These are phyloP conservation scores for Saturnispora hagleri DNA, from an alignment of 805 yeast species.

Conservation along the genomic window DNA sequence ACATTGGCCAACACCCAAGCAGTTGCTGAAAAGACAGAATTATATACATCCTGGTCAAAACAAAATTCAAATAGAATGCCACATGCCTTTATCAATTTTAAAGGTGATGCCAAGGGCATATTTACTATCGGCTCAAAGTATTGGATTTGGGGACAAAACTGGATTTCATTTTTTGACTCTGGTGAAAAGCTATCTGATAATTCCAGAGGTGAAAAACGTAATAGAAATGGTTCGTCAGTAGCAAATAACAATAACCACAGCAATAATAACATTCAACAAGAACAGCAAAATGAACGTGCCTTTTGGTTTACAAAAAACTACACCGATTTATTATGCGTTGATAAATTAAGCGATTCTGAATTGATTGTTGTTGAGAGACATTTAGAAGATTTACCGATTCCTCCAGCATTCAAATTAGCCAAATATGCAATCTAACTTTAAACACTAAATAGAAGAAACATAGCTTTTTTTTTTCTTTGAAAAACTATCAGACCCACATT, in stretches of 20 bases:
- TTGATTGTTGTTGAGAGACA: constrained; percentile 75
- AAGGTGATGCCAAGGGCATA: constrained; percentile 67
- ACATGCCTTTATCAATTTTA: constrained; percentile 41
- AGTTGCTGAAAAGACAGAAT: constrained; percentile 13
- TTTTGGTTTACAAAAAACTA: constrained; percentile 75
- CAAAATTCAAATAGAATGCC: constrained; percentile 71
- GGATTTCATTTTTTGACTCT: constrained; percentile 72
- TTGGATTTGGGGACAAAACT: constrained; percentile 85
- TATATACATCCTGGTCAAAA: constrained; percentile 72
- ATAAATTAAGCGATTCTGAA: constrained; percentile 41
- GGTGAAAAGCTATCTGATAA: constrained; percentile 4
- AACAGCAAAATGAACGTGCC: constrained; percentile 30
- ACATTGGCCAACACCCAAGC: constrained; percentile 5
- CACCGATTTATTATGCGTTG: constrained; percentile 60
- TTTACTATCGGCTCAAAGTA: constrained; percentile 39
- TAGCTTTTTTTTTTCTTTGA: constrained; percentile 20
- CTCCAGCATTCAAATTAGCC: constrained; percentile 58
- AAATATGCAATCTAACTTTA: constrained; percentile 30
- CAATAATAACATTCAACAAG: constrained; percentile 7
- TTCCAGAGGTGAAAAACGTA: constrained; percentile 22
- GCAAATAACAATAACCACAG: constrained; percentile 6
- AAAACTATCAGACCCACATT: not conserved
- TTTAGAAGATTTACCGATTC: constrained; percentile 39
- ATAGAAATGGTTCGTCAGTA: constrained; percentile 23
- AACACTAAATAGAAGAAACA: no score